Percentiles rank a stretch among this genome's conserved stretches.
These are phyloP conservation scores for Candida coquimbonensis DNA, from an alignment of 805 yeast species.

Conservation along the genomic window DNA sequence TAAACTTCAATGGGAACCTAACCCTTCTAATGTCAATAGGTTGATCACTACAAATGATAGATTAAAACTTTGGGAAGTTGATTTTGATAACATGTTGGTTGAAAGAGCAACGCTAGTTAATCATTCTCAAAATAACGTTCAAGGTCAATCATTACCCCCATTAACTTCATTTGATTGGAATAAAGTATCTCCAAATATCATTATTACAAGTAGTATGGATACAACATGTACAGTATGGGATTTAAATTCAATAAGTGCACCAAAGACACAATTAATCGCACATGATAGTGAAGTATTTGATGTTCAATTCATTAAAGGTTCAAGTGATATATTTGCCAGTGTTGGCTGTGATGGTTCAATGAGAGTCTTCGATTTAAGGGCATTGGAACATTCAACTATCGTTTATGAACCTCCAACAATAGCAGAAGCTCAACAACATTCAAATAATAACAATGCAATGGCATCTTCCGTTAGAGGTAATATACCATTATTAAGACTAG, in stretches of 20 bases:
- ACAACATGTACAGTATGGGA: constrained; percentile 99
- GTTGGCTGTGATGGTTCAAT: constrained; percentile 96
- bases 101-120: constrained; percentile 35
- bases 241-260: constrained; percentile 50
- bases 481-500: constrained; percentile 56
- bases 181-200: constrained; percentile 53
- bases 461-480: constrained; percentile 7
- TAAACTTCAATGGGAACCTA: constrained; percentile 65
- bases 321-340: constrained; percentile 75
- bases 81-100: constrained; percentile 27
- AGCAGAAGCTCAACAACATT: not conserved
- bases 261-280: constrained; percentile 90
- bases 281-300: constrained; percentile 95
- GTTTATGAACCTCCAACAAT: constrained; percentile 66
- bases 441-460: not conserved
- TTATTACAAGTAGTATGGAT: constrained; percentile 85
- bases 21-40: constrained; percentile 26
- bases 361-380: constrained; percentile 82
- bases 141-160: constrained; percentile 57
- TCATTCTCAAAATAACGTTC: constrained; percentile 34
- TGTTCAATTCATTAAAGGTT: constrained; percentile 72
- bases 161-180: constrained; percentile 95
- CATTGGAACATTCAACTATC: constrained; percentile 89
- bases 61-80: constrained; percentile 54
- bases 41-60: constrained; percentile 70